Evolutionary conservation across 169 alveolate species (phyloP), one percentile per base, ranked within the genome.

Genomic region (Eimeria acervulina): DNA sequence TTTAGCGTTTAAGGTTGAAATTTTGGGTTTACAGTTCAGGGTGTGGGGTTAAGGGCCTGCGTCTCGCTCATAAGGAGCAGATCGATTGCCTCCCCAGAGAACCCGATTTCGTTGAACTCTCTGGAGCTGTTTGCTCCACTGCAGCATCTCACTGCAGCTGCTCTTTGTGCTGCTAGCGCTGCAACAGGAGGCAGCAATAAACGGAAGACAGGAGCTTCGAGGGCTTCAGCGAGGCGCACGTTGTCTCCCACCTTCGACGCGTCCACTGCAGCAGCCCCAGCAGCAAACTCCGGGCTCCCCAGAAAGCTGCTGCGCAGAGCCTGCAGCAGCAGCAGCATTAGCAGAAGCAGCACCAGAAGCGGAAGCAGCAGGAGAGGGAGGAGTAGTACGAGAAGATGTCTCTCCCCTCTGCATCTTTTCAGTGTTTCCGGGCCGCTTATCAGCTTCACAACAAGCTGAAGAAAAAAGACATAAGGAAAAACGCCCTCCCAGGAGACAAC

Each of bases 231-330:
- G 68, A 55, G 78, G 1, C 78, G 55, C 28, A 2, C 51, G 26
- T 31, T 40, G 76, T 84, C 78, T 10, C 78, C 78, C 42, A 28
- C 36, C 59, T 33, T 84, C 21, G 42, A 51, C 4, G 93, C 93
- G 36, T 84, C 93, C 36, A 84, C 93, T 8, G 93, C 93, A 38
- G 55, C 93, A 19, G 78, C 93, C 19, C 93, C 93, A 17, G 93
- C 93, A 55, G 93, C 74, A 84, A 84, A 84, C 78, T 84, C 93
- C 26, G 93, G 93, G 78, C 61, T 84, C 80, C 93, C 93, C 36
- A 84, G 51, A 36, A 84, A 84, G 78, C 78, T 84, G 63, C 93
- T 84, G 13, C 78, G 52, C 78, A 84, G 44, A 8, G 93, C 93
- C 93, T 84, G 93, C 38, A 36, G 6, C 90, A 84, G 93, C 52